Evolutionary conservation across 2,329 filamentous ascomycete genomes (phyloP).

Genomic region (Penicillium sp.): DNA sequence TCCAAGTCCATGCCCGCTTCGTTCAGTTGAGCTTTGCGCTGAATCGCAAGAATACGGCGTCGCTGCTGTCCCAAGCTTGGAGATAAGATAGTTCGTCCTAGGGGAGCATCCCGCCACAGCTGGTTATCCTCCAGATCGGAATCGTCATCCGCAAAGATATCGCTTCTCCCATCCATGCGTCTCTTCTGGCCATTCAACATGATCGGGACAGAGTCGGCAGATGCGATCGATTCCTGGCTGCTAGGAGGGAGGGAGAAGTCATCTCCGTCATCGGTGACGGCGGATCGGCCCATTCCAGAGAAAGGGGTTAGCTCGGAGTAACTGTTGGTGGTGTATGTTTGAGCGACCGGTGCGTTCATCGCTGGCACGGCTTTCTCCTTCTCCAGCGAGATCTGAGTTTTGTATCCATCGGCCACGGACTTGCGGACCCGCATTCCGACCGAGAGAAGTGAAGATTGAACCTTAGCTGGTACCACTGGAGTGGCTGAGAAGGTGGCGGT

Average conservation of each 20-base stretch:
- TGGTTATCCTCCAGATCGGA: constrained; percentile 32
- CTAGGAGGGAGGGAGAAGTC: constrained; percentile 42
- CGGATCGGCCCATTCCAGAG: constrained; percentile 73
- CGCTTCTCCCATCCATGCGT: constrained; percentile 38
- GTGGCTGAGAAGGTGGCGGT: constrained; percentile 41
- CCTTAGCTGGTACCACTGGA: constrained; percentile 60
- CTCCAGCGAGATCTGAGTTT: constrained; percentile 56
- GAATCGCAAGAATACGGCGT: constrained; percentile 22
- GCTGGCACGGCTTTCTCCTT: constrained; percentile 17
- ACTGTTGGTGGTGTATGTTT: constrained; percentile 7
- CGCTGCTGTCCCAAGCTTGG: constrained; percentile 33
- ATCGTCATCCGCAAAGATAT: constrained; percentile 40
- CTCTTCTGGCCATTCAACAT: constrained; percentile 45
- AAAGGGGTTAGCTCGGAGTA: constrained; percentile 72
- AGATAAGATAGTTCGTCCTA: constrained; percentile 32
- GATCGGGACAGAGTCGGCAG: constrained; percentile 17
- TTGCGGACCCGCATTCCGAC: constrained; percentile 96
- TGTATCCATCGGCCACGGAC: constrained; percentile 90
- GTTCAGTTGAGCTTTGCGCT: not conserved
- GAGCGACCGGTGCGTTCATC: constrained; percentile 1
- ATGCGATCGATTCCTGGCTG: constrained; percentile 39
- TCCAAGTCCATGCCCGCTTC: constrained; percentile 33
- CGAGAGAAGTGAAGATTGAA: constrained; percentile 81
- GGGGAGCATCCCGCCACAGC: constrained; percentile 29
- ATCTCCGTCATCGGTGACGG: constrained; percentile 38